Percentiles rank a stretch among this genome's conserved stretches.
Evolutionary conservation across 495 filamentous ascomycete species (phyloP).

Genomic region (Amniculicola lignicola): DNA sequence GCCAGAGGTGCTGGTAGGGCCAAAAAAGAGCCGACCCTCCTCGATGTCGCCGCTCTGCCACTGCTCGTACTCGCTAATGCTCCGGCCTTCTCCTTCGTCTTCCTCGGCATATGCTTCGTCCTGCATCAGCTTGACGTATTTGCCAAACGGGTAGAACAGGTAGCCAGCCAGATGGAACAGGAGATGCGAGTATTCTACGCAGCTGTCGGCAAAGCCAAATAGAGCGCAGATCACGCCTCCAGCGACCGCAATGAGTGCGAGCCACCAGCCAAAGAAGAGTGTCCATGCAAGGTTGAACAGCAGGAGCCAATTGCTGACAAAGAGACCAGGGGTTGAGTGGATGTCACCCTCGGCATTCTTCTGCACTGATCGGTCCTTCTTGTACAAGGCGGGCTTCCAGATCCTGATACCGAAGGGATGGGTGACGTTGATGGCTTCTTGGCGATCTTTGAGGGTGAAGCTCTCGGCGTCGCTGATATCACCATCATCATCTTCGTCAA

Average conservation of each 20-base stretch:
- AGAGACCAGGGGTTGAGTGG: slow-evolving; percentile 87
- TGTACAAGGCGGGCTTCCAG: slow-evolving; percentile 98
- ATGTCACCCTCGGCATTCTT: slow-evolving; percentile 96
- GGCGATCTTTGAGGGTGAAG: slow-evolving; percentile 83
- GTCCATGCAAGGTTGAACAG: slow-evolving; percentile 91
- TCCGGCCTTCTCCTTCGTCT: slow-evolving; percentile 97
- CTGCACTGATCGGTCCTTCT: slow-evolving; percentile 93
- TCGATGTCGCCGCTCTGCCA: slow-evolving; percentile 98
- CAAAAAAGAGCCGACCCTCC: slow-evolving; percentile 93
- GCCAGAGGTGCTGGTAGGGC: slow-evolving; percentile 64
- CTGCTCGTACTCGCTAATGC: slow-evolving; percentile 98
- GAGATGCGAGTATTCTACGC: slow-evolving; percentile 79
- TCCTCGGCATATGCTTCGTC: slow-evolving; percentile 95
- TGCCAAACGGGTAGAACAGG: slow-evolving; percentile 92
- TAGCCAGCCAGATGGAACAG: slow-evolving; percentile 82
- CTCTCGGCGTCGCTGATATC: slow-evolving; percentile 48
- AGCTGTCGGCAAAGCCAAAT: slow-evolving; percentile 68
- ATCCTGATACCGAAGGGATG: slow-evolving; percentile 98
- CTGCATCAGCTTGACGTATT: slow-evolving; percentile 86
- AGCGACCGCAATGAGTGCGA: slow-evolving; percentile 68
- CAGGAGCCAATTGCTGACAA: slow-evolving; percentile 76
- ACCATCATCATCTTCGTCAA: slow-evolving; percentile 45
- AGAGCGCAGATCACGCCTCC: slow-evolving; percentile 75
- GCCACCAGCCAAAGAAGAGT: slow-evolving; percentile 94
- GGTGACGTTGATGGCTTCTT: slow-evolving; percentile 97